These are phyloP conservation scores for Coprinopsis cinerea DNA, from an alignment of 768 basidiomycete species.

Conservation along the genomic window DNA sequence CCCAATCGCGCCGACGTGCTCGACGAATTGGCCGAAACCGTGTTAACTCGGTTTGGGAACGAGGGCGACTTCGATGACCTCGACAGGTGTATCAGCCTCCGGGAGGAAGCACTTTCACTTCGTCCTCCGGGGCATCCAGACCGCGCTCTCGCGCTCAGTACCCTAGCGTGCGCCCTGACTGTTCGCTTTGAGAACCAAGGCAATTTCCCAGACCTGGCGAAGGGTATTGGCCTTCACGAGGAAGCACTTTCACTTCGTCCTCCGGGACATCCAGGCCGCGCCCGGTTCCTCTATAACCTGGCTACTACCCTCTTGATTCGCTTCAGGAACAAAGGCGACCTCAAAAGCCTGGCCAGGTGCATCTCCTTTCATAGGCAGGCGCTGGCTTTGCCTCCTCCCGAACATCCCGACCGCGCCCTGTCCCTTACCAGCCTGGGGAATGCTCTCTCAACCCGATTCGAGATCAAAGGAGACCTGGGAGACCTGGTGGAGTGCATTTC, in stretches of 20 bases:
- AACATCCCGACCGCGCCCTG: too few species aligned
- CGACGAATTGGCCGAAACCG: not conserved
- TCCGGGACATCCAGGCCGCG: not conserved
- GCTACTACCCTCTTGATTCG: too few species aligned
- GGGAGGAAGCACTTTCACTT: not conserved
- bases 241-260: not conserved
- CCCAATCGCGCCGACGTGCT: not conserved
- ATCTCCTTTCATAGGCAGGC: too few species aligned
- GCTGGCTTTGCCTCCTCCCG: too few species aligned
- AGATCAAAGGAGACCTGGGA: too few species aligned
- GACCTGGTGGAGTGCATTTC: too few species aligned
- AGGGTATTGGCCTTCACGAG: not conserved
- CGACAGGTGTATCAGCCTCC: not conserved
- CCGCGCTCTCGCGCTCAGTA: not conserved
- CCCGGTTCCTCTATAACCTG: not conserved
- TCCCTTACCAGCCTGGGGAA: too few species aligned
- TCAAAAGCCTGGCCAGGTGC: too few species aligned
- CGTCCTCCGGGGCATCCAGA: not conserved
- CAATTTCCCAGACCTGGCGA: not conserved
- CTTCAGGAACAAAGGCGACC: too few species aligned
- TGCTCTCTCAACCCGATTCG: too few species aligned
- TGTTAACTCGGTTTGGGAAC: not conserved
- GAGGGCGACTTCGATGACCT: not conserved
- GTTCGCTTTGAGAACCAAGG: not conserved
- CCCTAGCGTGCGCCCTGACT: not conserved